Evolutionary conservation across 306 rosid species (phyloP).

Genomic region (Carpinus fangiana): DNA sequence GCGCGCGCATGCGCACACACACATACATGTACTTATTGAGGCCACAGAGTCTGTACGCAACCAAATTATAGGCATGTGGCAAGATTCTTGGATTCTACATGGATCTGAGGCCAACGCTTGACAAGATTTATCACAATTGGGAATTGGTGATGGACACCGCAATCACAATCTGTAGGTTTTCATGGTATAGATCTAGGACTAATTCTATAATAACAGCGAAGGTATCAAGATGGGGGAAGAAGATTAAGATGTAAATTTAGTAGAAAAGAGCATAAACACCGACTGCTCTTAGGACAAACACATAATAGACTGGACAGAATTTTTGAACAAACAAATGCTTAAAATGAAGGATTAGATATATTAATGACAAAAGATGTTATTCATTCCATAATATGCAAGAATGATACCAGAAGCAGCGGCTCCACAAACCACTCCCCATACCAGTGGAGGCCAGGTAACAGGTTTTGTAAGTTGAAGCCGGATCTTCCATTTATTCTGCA

Average conservation of each 20-base stretch:
- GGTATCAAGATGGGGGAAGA: not conserved
- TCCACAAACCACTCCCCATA: conserved; percentile 98
- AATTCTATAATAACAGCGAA: not conserved
- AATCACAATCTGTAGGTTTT: not conserved
- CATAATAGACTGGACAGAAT: not conserved
- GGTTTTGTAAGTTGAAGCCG: conserved; percentile 99
- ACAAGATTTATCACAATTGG: not conserved
- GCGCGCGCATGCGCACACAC: not conserved
- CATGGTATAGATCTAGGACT: not conserved
- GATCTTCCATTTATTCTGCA: conserved; percentile 95
- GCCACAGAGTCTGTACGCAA: not conserved
- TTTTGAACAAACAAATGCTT: not conserved
- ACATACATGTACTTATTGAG: not conserved
- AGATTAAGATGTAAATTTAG: not conserved
- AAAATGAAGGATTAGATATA: not conserved
- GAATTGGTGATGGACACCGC: not conserved
- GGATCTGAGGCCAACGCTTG: not conserved
- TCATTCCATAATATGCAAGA: conserved; percentile 9
- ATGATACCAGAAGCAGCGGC: conserved; percentile 97
- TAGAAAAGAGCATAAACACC: not conserved
- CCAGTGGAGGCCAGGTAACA: conserved; percentile 98
- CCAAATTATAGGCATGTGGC: not conserved
- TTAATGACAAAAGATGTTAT: conserved; percentile 4
- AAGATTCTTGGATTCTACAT: not conserved
- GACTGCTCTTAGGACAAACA: not conserved